Evolutionary conservation across 73 alveolate genomes (phyloP).

Genomic region (Tetrahymena borealis): DNA sequence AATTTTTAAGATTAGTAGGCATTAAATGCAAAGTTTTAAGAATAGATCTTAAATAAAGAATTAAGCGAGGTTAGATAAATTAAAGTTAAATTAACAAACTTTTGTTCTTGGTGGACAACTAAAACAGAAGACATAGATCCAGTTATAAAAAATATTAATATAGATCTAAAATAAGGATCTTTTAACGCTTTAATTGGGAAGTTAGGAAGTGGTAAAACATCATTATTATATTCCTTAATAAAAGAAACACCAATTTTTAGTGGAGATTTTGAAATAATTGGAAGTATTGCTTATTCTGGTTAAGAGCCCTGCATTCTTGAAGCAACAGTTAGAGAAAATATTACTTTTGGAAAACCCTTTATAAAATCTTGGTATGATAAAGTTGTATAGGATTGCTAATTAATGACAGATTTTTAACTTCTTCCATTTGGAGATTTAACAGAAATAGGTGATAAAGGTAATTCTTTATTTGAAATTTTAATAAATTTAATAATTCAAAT

Average conservation of each 20-base stretch:
- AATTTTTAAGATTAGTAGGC: not conserved
- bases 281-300: conserved; percentile 15
- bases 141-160: conserved; percentile 35
- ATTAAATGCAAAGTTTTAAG: not conserved
- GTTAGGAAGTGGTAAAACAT: conserved; percentile 69
- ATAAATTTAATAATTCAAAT: not conserved
- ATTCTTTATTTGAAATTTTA: no score
- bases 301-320: conserved; percentile 44
- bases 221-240: conserved; percentile 45
- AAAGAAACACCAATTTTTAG: conserved; percentile 37
- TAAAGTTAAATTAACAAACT: not conserved
- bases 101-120: conserved; percentile 17
- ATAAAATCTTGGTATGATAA: conserved; percentile 31
- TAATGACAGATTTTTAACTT: conserved; percentile 39
- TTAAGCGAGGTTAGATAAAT: not conserved
- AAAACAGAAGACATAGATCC: conserved; percentile 3
- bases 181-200: conserved; percentile 58
- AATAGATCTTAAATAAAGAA: not conserved
- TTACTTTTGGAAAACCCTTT: conserved; percentile 47
- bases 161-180: conserved; percentile 33
- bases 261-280: conserved; percentile 11
- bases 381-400: conserved; percentile 39
- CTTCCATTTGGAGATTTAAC: conserved; percentile 48
- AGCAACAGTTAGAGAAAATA: conserved; percentile 49
- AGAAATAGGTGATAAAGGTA: conserved; percentile 72